Percentiles rank a stretch among this genome's conserved stretches.
Evolutionary conservation across 2,329 filamentous ascomycete species (phyloP).

Genomic region (Calonectria henricotiae): DNA sequence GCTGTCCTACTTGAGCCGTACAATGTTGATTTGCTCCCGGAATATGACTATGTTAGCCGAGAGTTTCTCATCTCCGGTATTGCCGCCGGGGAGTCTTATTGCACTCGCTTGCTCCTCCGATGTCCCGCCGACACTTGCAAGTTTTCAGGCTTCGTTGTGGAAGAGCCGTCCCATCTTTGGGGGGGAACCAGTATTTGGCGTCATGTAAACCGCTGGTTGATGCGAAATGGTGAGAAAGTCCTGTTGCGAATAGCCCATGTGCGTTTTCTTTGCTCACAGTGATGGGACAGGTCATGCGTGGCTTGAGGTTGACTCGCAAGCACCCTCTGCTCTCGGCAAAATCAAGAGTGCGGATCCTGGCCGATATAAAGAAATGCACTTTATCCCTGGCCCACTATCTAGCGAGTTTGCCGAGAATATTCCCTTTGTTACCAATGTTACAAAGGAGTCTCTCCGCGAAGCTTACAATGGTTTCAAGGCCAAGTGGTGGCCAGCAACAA

Average conservation of each 20-base stretch:
- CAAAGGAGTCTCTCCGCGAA: slow-evolving; percentile 38
- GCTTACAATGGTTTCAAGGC: slow-evolving; percentile 40
- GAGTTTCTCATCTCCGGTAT: slow-evolving; percentile 41
- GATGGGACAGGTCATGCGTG: slow-evolving; percentile 37
- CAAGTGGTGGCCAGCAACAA: slow-evolving; percentile 43
- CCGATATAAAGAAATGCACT: slow-evolving; percentile 41
- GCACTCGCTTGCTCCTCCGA: slow-evolving; percentile 40
- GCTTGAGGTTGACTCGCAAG: slow-evolving; percentile 45
- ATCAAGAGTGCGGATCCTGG: slow-evolving; percentile 39
- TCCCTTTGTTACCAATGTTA: slow-evolving; percentile 33
- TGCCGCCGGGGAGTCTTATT: slow-evolving; percentile 40
- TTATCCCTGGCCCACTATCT: slow-evolving; percentile 36
- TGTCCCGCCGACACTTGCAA: slow-evolving; percentile 31
- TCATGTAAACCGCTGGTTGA: slow-evolving; percentile 43
- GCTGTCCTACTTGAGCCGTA: slow-evolving; percentile 41
- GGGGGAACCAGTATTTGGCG: slow-evolving; percentile 46
- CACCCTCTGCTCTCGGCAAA: slow-evolving; percentile 40
- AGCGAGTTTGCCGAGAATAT: slow-evolving; percentile 39
- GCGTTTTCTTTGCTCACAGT: not conserved
- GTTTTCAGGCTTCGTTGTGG: slow-evolving; percentile 40
- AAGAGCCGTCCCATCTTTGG: slow-evolving; percentile 44
- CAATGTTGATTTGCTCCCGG: slow-evolving; percentile 42
- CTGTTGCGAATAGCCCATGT: no score
- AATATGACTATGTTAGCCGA: slow-evolving; percentile 41
- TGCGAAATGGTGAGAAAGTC: slow-evolving; percentile 40